phyloP scores from a whole-genome alignment of 2,329 filamentous ascomycete species.

The Cordyceps pruinosa region DNA sequence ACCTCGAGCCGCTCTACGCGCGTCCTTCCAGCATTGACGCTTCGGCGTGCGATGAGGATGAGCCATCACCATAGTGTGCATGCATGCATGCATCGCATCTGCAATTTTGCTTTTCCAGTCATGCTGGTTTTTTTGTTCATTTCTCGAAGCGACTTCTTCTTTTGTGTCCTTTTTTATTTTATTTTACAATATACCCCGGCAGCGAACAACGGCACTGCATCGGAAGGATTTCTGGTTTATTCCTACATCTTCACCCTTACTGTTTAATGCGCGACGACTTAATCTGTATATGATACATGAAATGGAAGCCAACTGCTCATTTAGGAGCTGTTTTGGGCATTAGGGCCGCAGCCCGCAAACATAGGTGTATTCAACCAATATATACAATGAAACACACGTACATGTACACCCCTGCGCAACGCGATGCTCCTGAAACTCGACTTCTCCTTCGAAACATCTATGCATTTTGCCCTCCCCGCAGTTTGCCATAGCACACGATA shows the following conservation, averaged over 20 bases:
- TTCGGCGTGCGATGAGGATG: neutral
- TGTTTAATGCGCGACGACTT: neutral
- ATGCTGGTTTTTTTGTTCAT: neutral
- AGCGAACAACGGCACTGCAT: conserved; percentile 13
- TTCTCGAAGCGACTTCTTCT: neutral
- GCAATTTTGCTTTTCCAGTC: neutral
- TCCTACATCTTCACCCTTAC: neutral
- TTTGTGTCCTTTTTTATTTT: neutral
- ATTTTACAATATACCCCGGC: conserved; percentile 8
- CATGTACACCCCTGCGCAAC: neutral
- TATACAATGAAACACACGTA: neutral
- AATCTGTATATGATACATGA: neutral
- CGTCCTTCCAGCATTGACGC: conserved; percentile 10
- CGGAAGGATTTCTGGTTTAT: neutral
- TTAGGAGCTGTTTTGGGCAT: neutral
- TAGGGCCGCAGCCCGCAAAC: neutral
- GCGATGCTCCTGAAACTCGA: neutral
- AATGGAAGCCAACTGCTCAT: neutral
- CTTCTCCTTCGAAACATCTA: too few relatives aligned
- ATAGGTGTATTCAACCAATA: neutral
- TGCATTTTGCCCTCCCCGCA: too few relatives aligned
- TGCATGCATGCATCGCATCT: neutral
- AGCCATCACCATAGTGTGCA: neutral
- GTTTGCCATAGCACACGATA: too few relatives aligned
- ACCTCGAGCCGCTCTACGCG: conserved; percentile 31